Percentiles rank a stretch among this genome's conserved stretches.
Evolutionary conservation across 768 basidiomycete species (phyloP).

Genomic region (Dictyophora rubrovolvata): DNA sequence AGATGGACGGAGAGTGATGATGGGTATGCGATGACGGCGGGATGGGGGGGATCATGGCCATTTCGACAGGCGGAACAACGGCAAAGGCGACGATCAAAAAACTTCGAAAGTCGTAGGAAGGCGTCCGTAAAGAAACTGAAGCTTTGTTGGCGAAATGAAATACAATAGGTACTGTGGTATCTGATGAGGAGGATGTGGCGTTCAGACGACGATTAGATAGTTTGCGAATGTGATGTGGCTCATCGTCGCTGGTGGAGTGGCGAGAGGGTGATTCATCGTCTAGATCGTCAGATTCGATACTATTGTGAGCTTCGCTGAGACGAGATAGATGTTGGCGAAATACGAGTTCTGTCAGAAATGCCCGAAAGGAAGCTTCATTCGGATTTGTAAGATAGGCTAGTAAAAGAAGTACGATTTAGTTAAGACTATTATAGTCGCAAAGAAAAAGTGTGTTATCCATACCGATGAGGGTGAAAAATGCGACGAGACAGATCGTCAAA

Average conservation of each 20-base stretch:
- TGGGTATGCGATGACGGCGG: constrained; percentile 10
- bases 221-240: constrained; percentile 12
- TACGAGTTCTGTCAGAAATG: constrained; percentile 94
- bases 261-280: constrained; percentile 18
- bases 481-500: constrained; percentile 56
- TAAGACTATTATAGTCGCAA: no score
- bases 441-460: constrained; percentile 15
- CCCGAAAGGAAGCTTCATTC: constrained; percentile 83
- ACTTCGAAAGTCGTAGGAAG: constrained; percentile 76
- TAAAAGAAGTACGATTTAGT: no score
- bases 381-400: constrained; percentile 94
- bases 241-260: constrained; percentile 9
- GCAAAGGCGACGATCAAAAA: constrained; percentile 86
- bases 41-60: constrained; percentile 15
- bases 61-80: constrained; percentile 50
- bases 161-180: not conserved
- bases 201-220: constrained; percentile 10
- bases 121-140: constrained; percentile 85
- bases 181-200: constrained; percentile 28
- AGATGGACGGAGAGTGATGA: not conserved
- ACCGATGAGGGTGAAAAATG: constrained; percentile 68
- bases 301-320: constrained; percentile 59
- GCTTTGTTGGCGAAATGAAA: constrained; percentile 91
- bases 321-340: constrained; percentile 90
- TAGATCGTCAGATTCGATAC: constrained; percentile 31